These are phyloP conservation scores for Durusdinium trenchii DNA, from an alignment of 73 alveolate genomes.

Conservation along the genomic window DNA sequence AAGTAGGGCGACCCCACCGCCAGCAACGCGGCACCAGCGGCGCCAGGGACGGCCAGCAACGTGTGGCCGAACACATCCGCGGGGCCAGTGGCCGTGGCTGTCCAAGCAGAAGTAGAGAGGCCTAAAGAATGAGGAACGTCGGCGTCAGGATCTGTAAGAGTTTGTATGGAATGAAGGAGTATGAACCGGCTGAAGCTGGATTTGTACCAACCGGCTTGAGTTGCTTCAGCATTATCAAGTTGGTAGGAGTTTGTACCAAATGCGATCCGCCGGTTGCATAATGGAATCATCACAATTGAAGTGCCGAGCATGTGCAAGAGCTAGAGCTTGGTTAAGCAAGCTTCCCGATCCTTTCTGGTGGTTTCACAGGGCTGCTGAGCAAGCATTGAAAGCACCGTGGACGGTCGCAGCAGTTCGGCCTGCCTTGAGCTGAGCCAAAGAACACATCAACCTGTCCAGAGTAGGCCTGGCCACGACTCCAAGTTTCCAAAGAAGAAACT, in stretches of 20 bases:
- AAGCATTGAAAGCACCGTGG: too few species aligned
- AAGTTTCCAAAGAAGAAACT: too few species aligned
- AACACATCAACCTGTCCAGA: conserved; percentile 36
- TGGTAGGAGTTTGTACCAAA: too few species aligned
- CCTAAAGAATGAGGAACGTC: not conserved
- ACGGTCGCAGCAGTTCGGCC: not conserved
- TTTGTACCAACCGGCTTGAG: not conserved
- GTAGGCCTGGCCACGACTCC: conserved; percentile 41
- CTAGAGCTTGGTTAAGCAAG: too few species aligned
- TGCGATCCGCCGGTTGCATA: too few species aligned
- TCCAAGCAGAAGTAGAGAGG: not conserved
- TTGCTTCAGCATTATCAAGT: not conserved
- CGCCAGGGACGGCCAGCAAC: not conserved
- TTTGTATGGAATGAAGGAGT: not conserved
- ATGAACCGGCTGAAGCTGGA: not conserved
- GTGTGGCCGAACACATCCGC: conserved; percentile 39
- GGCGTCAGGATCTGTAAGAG: not conserved
- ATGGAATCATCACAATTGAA: too few species aligned
- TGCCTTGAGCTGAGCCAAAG: conserved; percentile 24
- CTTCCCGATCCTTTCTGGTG: too few species aligned
- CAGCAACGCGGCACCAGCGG: not conserved
- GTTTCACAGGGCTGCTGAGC: too few species aligned
- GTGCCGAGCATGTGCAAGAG: too few species aligned
- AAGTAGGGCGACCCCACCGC: conserved; percentile 75
- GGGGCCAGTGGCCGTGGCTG: not conserved